Conservation (phyloP, 23 red algal species). For the Gracilaria vermiculophylla region DNA sequence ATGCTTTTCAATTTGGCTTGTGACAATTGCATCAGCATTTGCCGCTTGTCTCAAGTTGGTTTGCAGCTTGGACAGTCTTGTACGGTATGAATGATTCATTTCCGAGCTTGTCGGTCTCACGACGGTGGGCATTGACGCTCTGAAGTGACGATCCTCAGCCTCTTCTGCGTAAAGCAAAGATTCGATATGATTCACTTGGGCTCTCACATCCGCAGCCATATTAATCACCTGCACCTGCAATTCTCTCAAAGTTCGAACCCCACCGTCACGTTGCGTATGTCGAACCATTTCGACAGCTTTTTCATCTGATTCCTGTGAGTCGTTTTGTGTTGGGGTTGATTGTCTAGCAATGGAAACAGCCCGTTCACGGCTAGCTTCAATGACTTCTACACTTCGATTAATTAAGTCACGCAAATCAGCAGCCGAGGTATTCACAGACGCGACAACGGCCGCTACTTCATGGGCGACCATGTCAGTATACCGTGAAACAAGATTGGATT, state of each 20-base stretch:
- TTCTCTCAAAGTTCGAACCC: constrained; percentile 18
- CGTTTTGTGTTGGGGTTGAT: neutral
- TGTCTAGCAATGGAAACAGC: neutral
- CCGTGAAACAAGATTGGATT: neutral
- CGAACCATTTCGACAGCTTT: constrained; percentile 32
- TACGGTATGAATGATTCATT: constrained; percentile 15
- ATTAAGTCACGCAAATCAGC: constrained; percentile 36
- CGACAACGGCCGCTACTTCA: constrained; percentile 2
- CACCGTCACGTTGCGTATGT: constrained; percentile 12
- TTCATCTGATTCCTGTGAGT: constrained; percentile 25
- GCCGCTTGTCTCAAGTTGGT: constrained; percentile 48
- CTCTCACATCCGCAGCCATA: constrained; percentile 6
- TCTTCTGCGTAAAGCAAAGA: constrained; percentile 26
- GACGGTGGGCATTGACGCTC: neutral
- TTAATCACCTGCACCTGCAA: constrained; percentile 49
- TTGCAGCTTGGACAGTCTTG: constrained; percentile 1
- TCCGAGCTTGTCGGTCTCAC: constrained; percentile 15
- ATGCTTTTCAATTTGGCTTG: constrained; percentile 25
- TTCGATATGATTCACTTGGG: constrained; percentile 32
- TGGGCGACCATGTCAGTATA: constrained; percentile 58
- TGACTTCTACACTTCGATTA: neutral
- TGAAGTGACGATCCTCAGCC: constrained; percentile 23
- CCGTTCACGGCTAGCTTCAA: neutral
- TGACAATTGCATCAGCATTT: constrained; percentile 51
- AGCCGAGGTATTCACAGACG: constrained; percentile 21